A percentile compares a stretch with the other conserved stretches of the same genome.
Evolutionary conservation across 2,329 filamentous ascomycete genomes (phyloP).

Genomic region (Paecilomyces sp.): DNA sequence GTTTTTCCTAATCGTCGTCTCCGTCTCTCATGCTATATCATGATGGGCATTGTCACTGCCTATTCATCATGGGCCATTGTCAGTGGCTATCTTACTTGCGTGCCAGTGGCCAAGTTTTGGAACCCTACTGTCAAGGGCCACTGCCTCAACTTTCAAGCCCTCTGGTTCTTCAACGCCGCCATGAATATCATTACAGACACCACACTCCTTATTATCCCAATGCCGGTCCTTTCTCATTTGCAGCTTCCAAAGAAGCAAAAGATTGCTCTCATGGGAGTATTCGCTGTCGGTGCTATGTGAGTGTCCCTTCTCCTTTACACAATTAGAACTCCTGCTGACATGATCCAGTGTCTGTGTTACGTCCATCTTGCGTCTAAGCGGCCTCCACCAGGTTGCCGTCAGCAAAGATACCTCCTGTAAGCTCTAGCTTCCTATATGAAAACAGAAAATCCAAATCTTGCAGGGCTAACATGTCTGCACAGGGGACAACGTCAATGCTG

Average conservation of each 20-base stretch:
- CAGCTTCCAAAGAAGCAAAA: constrained; percentile 37
- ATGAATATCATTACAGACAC: constrained; percentile 38
- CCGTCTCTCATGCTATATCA: constrained; percentile 24
- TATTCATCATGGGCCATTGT: constrained; percentile 28
- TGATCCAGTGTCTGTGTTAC: constrained; percentile 21
- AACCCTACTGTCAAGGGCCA: constrained; percentile 22
- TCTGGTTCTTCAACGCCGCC: constrained; percentile 37
- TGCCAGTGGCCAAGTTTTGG: constrained; percentile 37
- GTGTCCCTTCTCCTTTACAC: constrained; percentile 2
- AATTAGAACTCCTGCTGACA: background rate
- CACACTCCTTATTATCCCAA: constrained; percentile 33
- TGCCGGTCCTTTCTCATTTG: constrained; percentile 33
- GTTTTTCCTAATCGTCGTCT: constrained; percentile 30
- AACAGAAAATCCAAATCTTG: background rate
- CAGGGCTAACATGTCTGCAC: constrained; percentile 5
- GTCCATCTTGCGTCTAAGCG: constrained; percentile 22
- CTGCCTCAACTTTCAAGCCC: constrained; percentile 31
- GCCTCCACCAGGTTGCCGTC: constrained; percentile 16
- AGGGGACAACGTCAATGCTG: constrained; percentile 27
- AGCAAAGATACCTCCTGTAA: constrained; percentile 22
- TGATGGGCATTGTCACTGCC: constrained; percentile 23
- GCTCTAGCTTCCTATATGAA: background rate
- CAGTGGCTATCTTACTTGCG: constrained; percentile 35
- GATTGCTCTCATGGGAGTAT: constrained; percentile 32
- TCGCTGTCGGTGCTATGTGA: constrained; percentile 35